Base-by-base conservation (phyloP, 257 asterid species). In the Nyctanthes arbortristis region DNA sequence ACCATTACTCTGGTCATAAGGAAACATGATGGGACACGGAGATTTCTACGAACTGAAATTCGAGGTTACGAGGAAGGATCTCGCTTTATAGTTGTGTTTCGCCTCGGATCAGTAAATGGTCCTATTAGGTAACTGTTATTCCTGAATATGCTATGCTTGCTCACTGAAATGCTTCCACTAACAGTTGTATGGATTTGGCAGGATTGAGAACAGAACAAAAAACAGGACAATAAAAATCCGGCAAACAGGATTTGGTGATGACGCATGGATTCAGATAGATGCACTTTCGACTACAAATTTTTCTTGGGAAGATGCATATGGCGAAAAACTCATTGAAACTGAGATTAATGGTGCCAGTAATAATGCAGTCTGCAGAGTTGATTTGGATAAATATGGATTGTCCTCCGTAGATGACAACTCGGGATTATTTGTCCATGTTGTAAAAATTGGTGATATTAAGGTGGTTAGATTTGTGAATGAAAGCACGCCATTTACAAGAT, bases 21-120 rank as follows among this genome's bases (percentile, higher is more conserved):
- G 86, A 86, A 84, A 70, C 73, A 72, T 57, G 90, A 87, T 72
- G 87, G 93, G 73, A 76, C 81, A n/a, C 74, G 84, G 57, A 82
- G 71, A 70, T 84, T 78, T 73, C 54, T 93, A 62, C 92, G 91
- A 70, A 81, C 87, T 45, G 97, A 93, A 81, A 86, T 93, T 70
- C 99, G 99, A 75, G 99, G 97, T 69, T 93, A 85, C 77, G 99
- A 93, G 79, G 99, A 93, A 84, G 99, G 99, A 22, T 93, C 96
- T 65, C 99, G 99, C 31, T 93, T 91, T 77, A 78, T 84, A 71
- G 91, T 89, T 56, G 97, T 93, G 32, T 91, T 91, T 65, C 99
- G 99, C 65, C 85, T 87, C 70, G 99, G 96, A 77, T 81, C 97
- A 8, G 62, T 79, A 63, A 81, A 80, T 71, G 99, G 96, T 72